These are phyloP conservation scores for Rhynchosporium agropyri DNA, from an alignment of 2,329 filamentous ascomycete genomes.

Conservation along the genomic window DNA sequence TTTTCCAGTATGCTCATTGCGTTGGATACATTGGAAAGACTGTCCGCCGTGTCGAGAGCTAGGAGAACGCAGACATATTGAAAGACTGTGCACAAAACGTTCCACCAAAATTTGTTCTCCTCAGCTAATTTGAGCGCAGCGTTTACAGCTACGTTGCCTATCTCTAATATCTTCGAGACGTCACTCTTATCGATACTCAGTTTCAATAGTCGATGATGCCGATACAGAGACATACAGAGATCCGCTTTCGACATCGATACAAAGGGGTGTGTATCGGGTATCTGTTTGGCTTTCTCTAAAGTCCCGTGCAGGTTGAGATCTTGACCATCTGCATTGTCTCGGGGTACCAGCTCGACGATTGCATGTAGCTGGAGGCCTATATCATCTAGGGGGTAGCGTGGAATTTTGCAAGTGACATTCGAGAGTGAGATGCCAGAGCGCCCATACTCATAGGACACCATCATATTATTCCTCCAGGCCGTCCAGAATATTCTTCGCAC, in stretches of 20 bases:
- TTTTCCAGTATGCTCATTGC: constrained; percentile 45
- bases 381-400: constrained; percentile 7
- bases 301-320: constrained; percentile 20
- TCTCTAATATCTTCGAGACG: constrained; percentile 43
- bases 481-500: constrained; percentile 39
- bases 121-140: constrained; percentile 44
- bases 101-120: constrained; percentile 48
- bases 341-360: constrained; percentile 25
- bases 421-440: constrained; percentile 39
- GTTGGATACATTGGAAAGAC: constrained; percentile 43
- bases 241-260: constrained; percentile 41
- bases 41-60: constrained; percentile 45
- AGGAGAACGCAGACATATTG: constrained; percentile 48
- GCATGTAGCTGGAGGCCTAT: constrained; percentile 21
- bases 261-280: constrained; percentile 40
- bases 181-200: constrained; percentile 44
- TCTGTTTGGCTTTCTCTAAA: constrained; percentile 20
- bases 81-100: constrained; percentile 46
- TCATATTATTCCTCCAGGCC: constrained; percentile 39
- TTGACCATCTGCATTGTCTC: constrained; percentile 13
- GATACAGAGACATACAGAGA: constrained; percentile 44
- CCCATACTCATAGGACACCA: constrained; percentile 44
- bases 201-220: constrained; percentile 46
- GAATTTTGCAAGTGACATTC: constrained; percentile 29
- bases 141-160: constrained; percentile 42